phyloP scores from a whole-genome alignment of 75 land plant species.

The Pseudotsuga menziesii region DNA sequence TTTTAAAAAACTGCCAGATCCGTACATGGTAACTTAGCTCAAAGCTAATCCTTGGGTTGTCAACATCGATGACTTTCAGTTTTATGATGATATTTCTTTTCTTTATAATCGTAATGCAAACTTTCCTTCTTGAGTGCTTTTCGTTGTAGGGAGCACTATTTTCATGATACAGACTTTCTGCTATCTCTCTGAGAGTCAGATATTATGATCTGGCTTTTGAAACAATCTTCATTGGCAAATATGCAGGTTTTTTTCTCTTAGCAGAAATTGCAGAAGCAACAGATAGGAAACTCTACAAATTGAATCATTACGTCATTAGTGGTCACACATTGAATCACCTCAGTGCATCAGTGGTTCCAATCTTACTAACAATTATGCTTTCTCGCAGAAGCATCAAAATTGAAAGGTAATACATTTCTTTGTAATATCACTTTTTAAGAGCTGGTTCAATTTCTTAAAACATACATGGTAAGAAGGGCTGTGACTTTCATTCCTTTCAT shows the following conservation, averaged over 20 bases:
- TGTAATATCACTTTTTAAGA: no score
- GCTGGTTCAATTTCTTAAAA: no score
- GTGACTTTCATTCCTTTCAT: no score
- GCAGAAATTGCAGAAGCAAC: constrained; percentile 42
- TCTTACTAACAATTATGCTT: constrained; percentile 44
- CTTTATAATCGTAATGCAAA: neutral
- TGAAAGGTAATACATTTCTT: constrained; percentile 31
- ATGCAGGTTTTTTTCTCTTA: constrained; percentile 38
- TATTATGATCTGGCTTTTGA: neutral
- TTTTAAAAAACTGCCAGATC: no score
- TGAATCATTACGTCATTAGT: constrained; percentile 38
- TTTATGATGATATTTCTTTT: neutral
- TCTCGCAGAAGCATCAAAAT: constrained; percentile 23
- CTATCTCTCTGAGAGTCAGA: neutral
- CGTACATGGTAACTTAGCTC: no score
- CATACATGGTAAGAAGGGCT: no score
- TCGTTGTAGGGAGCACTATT: neutral
- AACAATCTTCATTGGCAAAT: constrained; percentile 3
- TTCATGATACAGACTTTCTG: neutral
- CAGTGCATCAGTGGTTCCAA: constrained; percentile 53
- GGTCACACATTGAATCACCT: constrained; percentile 52
- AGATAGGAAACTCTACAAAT: constrained; percentile 35
- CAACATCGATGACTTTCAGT: neutral
- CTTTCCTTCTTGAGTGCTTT: neutral
- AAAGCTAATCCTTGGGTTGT: neutral